phyloP scores from a whole-genome alignment of 2,329 filamentous ascomycete species.

The Fonsecaea pugnacius region DNA sequence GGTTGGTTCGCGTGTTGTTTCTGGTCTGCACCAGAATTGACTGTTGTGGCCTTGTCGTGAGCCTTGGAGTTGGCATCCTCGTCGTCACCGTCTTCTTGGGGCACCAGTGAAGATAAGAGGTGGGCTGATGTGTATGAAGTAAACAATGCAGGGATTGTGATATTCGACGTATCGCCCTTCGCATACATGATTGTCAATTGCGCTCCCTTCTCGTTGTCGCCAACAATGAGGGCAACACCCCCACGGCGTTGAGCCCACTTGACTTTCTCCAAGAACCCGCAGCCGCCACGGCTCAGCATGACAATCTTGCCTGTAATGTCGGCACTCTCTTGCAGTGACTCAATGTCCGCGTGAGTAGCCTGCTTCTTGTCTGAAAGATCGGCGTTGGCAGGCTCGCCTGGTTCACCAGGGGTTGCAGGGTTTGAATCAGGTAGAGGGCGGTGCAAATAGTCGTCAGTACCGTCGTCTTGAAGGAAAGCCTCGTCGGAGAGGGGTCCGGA shows the following conservation, averaged over 20 bases:
- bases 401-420: slow-evolving; percentile 42
- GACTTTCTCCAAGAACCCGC: slow-evolving; percentile 94
- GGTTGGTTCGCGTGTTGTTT: slow-evolving; percentile 37
- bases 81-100: slow-evolving; percentile 66
- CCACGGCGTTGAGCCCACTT: slow-evolving; percentile 95
- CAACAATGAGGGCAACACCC: slow-evolving; percentile 86
- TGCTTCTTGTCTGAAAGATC: slow-evolving; percentile 37
- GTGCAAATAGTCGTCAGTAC: slow-evolving; percentile 83
- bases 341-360: slow-evolving; percentile 79
- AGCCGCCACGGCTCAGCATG: slow-evolving; percentile 86
- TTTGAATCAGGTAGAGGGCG: slow-evolving; percentile 57
- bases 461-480: slow-evolving; percentile 61
- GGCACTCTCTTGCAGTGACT: slow-evolving; percentile 85
- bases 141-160: slow-evolving; percentile 92
- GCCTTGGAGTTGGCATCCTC: slow-evolving; percentile 51
- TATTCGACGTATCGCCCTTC: slow-evolving; percentile 91
- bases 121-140: slow-evolving; percentile 95
- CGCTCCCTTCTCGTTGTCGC: slow-evolving; percentile 87
- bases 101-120: slow-evolving; percentile 83
- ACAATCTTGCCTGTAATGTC: slow-evolving; percentile 95
- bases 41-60: slow-evolving; percentile 32
- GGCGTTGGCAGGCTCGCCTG: slow-evolving; percentile 42
- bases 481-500: slow-evolving; percentile 21
- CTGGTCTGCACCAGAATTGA: slow-evolving; percentile 10
- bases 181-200: slow-evolving; percentile 97